A percentile compares a stretch with the other conserved stretches of the same genome.
These are phyloP conservation scores for Penicillium psychrosexuale DNA, from an alignment of 2,329 filamentous ascomycete genomes.

Conservation along the genomic window DNA sequence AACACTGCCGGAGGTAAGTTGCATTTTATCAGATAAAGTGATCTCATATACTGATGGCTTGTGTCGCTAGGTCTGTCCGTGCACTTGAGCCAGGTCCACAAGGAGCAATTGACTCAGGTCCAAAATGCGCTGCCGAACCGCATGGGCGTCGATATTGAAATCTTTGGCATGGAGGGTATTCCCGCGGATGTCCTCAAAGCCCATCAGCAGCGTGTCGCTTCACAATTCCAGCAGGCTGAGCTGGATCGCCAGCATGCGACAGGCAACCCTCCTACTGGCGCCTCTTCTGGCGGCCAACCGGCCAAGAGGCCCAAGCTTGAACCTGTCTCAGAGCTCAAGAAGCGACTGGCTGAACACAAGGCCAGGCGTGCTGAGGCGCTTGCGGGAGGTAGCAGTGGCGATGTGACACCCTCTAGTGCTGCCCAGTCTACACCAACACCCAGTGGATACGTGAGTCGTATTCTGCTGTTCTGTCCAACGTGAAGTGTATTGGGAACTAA, in stretches of 20 bases:
- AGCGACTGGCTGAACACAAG: conserved; percentile 73
- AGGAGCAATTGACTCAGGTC: conserved; percentile 80
- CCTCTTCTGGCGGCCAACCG: conserved; percentile 42
- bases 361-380: conserved; percentile 62
- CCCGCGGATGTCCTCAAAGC: conserved; percentile 78
- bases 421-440: conserved; percentile 50
- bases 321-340: conserved; percentile 72
- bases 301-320: conserved; percentile 70
- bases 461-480: background rate
- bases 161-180: conserved; percentile 97
- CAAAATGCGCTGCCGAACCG: conserved; percentile 90
- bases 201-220: conserved; percentile 81
- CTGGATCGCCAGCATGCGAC: conserved; percentile 77
- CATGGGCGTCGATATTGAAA: conserved; percentile 83
- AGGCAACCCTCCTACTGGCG: conserved; percentile 74
- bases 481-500: conserved; percentile 4
- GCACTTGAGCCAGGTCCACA: conserved; percentile 98
- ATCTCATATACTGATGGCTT: conserved; percentile 3
- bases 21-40: background rate
- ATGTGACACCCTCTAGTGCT: conserved; percentile 54
- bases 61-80: conserved; percentile 72
- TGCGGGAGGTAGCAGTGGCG: conserved; percentile 55
- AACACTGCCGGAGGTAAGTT: conserved; percentile 88
- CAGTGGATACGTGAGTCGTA: conserved; percentile 57
- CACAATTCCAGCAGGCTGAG: conserved; percentile 81